Percentiles rank a stretch among this genome's conserved stretches.
phyloP scores from a whole-genome alignment of 2,329 filamentous ascomycete species.

The Scedosporium apiospermum region DNA sequence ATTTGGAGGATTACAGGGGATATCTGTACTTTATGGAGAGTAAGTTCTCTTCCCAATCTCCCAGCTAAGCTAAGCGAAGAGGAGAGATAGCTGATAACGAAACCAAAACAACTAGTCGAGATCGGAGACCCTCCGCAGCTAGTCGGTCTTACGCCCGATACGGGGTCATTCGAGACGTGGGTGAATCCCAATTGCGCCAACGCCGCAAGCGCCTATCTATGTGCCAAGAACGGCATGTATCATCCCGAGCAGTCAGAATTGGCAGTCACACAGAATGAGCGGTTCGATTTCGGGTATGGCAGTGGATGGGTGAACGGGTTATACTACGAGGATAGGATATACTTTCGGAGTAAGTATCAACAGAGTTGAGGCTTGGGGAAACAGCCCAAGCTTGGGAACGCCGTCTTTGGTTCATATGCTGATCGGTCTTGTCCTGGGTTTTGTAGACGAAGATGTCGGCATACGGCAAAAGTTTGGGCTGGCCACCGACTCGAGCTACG shows the following conservation, averaged over 20 bases:
- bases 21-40: slow-evolving; percentile 5
- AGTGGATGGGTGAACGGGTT: slow-evolving; percentile 1
- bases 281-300: slow-evolving; percentile 2
- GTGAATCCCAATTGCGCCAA: slow-evolving; percentile 23
- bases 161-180: slow-evolving; percentile 56
- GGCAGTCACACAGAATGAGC: neutral
- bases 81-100: neutral
- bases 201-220: neutral
- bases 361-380: no score
- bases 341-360: slow-evolving; percentile 4
- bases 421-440: neutral
- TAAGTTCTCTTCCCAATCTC: neutral
- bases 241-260: neutral
- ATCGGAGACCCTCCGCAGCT: slow-evolving; percentile 50
- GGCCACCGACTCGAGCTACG: slow-evolving; percentile 23
- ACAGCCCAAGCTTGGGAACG: no score
- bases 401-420: neutral
- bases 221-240: slow-evolving; percentile 4
- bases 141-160: slow-evolving; percentile 48
- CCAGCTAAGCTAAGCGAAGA: neutral
- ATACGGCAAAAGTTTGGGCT: slow-evolving; percentile 22
- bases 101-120: slow-evolving; percentile 20
- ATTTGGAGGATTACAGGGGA: slow-evolving; percentile 6
- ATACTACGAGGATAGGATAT: slow-evolving; percentile 5
- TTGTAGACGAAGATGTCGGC: neutral